These are phyloP conservation scores for Boeremia exigua DNA, from an alignment of 2,329 filamentous ascomycete species.

Conservation along the genomic window DNA sequence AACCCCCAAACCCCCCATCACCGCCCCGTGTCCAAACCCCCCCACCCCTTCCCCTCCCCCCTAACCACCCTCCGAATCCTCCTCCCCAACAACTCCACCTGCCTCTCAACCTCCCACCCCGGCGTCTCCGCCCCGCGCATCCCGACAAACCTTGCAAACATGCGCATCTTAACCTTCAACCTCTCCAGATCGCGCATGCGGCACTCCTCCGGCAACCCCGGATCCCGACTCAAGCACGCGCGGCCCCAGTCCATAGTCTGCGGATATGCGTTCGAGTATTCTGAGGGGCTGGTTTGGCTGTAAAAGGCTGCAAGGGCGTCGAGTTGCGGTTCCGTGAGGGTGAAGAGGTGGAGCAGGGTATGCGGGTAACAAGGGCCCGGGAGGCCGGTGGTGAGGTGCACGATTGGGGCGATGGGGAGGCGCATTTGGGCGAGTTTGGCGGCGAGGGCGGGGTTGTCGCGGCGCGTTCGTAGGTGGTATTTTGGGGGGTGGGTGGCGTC, in stretches of 20 bases:
- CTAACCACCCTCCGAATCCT: conserved; percentile 34
- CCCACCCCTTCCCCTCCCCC: conserved; percentile 25
- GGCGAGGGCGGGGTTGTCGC: conserved; percentile 57
- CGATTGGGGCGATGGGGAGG: conserved; percentile 68
- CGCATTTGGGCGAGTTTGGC: conserved; percentile 71
- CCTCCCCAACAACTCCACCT: conserved; percentile 43
- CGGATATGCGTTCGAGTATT: conserved; percentile 63
- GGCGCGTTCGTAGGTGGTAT: conserved; percentile 13
- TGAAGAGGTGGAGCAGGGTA: conserved; percentile 74
- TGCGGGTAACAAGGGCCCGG: conserved; percentile 69
- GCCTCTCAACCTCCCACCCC: conserved; percentile 52
- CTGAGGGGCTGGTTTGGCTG: conserved; percentile 65
- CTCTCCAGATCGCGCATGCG: conserved; percentile 47
- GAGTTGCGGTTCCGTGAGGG: conserved; percentile 73
- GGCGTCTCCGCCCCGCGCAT: conserved; percentile 67
- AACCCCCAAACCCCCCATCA: background rate
- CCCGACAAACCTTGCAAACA: conserved; percentile 77
- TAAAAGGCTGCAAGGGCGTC: conserved; percentile 75
- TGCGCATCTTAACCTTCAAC: conserved; percentile 66
- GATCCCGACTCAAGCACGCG: conserved; percentile 45
- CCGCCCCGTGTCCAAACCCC: conserved; percentile 2
- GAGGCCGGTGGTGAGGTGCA: conserved; percentile 65
- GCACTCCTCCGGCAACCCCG: conserved; percentile 24
- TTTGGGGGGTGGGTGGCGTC: background rate
- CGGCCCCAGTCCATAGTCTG: conserved; percentile 69